Conservation (phyloP, 257 asterid species). For the Sherardia arvensis region DNA sequence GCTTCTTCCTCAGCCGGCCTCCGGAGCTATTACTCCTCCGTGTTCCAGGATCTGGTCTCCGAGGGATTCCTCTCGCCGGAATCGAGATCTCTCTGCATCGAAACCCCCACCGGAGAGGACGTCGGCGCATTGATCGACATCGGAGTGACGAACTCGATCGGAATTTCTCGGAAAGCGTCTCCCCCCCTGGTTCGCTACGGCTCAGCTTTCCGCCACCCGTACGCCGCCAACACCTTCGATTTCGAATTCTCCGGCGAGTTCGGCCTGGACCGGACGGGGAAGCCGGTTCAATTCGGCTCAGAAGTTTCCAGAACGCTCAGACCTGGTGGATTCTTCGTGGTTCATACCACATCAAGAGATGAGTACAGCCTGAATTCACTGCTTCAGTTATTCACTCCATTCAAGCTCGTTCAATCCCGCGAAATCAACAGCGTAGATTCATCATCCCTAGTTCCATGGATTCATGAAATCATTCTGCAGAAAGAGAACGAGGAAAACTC, state of each 20-base stretch:
- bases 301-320: conserved; percentile 44
- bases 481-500: conserved; percentile 14
- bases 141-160: conserved; percentile 35
- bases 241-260: conserved; percentile 34
- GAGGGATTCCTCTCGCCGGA: conserved; percentile 31
- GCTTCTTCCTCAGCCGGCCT: conserved; percentile 11
- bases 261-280: conserved; percentile 27
- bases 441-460: conserved; percentile 1
- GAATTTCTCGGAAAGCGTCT: conserved; percentile 26
- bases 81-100: conserved; percentile 44
- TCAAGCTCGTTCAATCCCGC: conserved; percentile 25
- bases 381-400: conserved; percentile 30
- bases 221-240: conserved; percentile 30
- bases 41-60: conserved; percentile 39
- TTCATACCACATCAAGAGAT: conserved; percentile 37
- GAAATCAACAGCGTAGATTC: conserved; percentile 30
- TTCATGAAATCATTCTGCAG: conserved; percentile 34
- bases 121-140: conserved; percentile 35
- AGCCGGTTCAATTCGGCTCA: conserved; percentile 33
- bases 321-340: conserved; percentile 43
- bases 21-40: conserved; percentile 31
- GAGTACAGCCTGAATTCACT: conserved; percentile 44
- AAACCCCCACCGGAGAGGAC: conserved; percentile 27
- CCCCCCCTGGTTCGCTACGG: conserved; percentile 20
- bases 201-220: conserved; percentile 16